phyloP scores from a whole-genome alignment of 2,329 filamentous ascomycete species.

The Raffaelea arxii region DNA sequence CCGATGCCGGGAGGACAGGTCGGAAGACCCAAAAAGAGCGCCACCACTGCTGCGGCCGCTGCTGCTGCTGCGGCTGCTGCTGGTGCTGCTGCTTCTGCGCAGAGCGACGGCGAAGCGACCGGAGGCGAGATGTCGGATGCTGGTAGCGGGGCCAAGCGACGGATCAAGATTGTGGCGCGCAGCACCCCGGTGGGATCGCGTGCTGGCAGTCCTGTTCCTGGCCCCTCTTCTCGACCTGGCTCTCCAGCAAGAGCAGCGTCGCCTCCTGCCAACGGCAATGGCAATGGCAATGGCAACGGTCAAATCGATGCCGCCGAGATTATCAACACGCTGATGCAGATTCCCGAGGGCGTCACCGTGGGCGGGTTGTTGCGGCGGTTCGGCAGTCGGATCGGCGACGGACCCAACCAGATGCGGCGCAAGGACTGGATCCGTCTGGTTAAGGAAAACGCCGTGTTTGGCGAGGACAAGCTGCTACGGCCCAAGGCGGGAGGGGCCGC shows the following conservation, averaged over 20 bases:
- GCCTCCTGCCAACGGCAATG: conserved; percentile 12
- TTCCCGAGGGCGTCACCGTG: conserved; percentile 43
- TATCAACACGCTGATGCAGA: conserved; percentile 39
- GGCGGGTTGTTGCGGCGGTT: conserved; percentile 45
- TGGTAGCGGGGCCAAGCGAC: conserved; percentile 31
- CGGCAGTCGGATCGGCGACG: conserved; percentile 40
- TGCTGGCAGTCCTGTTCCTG: conserved; percentile 45
- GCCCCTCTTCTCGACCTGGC: conserved; percentile 11
- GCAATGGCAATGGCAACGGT: conserved; percentile 9
- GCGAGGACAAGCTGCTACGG: conserved; percentile 44
- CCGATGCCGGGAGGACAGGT: conserved; percentile 34
- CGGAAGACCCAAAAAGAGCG: conserved; percentile 17
- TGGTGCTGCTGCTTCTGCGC: conserved; percentile 44
- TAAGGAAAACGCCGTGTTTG: conserved; percentile 43
- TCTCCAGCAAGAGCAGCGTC: conserved; percentile 22
- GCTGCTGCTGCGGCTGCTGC: conserved; percentile 28
- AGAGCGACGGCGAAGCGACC: conserved; percentile 64
- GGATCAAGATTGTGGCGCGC: conserved; percentile 43
- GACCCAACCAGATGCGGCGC: conserved; percentile 40
- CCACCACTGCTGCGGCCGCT: too few relatives aligned
- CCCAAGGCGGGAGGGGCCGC: conserved; percentile 15
- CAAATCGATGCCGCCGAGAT: conserved; percentile 43
- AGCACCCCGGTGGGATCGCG: conserved; percentile 50
- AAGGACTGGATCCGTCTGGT: conserved; percentile 51
- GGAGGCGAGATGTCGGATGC: conserved; percentile 58